phyloP scores from a whole-genome alignment of 345 rosid species.

The Eucalyptus grandis region DNA sequence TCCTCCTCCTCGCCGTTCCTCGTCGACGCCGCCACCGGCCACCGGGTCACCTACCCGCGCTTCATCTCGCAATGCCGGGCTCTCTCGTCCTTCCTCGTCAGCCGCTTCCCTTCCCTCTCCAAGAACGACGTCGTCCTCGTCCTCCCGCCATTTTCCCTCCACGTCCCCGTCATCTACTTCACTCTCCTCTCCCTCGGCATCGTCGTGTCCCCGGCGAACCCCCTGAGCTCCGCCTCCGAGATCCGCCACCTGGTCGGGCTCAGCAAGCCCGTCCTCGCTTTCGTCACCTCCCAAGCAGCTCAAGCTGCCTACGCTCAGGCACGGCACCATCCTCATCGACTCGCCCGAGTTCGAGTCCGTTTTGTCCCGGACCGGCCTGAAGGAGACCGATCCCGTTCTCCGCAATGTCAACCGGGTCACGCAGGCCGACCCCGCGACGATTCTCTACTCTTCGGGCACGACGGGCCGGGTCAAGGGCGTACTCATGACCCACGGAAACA shows the following conservation, averaged over 20 bases:
- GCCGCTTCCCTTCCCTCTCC: background rate
- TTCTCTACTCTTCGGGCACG: conserved; percentile 33
- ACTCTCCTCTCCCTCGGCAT: conserved; percentile 20
- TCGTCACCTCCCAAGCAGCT: background rate
- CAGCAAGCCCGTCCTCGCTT: conserved; percentile 6
- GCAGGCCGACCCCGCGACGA: conserved; percentile 17
- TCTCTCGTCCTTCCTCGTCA: background rate
- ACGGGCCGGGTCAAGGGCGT: conserved; percentile 27
- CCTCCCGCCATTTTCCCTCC: conserved; percentile 5
- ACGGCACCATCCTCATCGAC: conserved; percentile 4
- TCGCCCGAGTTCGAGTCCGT: conserved; percentile 5
- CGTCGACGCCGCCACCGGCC: background rate
- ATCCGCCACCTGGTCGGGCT: conserved; percentile 14
- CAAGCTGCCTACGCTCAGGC: conserved; percentile 6
- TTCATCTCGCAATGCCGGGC: background rate
- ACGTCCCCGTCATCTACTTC: conserved; percentile 21
- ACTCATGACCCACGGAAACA: too few species aligned
- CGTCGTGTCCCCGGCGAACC: conserved; percentile 16
- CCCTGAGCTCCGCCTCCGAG: conserved; percentile 5
- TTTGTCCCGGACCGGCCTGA: background rate
- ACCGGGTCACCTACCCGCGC: background rate
- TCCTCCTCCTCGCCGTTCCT: background rate
- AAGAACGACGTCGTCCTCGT: conserved; percentile 16
- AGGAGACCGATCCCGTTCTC: background rate
- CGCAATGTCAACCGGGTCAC: background rate